A percentile compares a stretch with the other conserved stretches of the same genome.
These are phyloP conservation scores for Phytopythium sindhum DNA, from an alignment of 352 stramenopile species.

Conservation along the genomic window DNA sequence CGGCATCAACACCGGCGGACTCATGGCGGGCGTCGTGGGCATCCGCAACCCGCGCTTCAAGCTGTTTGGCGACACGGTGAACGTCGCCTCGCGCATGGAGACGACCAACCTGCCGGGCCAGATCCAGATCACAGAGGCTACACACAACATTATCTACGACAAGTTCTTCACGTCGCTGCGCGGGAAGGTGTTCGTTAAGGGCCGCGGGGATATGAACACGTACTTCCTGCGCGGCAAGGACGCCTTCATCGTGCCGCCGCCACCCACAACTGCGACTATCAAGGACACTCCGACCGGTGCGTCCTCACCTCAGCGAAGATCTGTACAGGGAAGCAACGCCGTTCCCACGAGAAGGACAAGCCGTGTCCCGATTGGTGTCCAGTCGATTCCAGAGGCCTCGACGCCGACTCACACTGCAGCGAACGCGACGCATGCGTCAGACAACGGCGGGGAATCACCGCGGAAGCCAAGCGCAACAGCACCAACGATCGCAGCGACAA, in stretches of 20 bases:
- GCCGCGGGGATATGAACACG: constrained; percentile 78
- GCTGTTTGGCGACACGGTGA: constrained; percentile 86
- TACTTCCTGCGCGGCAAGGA: constrained; percentile 73
- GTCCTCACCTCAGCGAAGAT: not conserved
- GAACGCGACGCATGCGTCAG: not conserved
- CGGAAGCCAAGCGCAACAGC: not conserved
- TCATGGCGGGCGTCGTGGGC: constrained; percentile 87
- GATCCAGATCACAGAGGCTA: constrained; percentile 80
- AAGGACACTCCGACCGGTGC: not conserved
- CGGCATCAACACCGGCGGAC: constrained; percentile 77
- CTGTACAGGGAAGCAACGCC: not conserved
- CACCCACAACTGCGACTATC: constrained; percentile 9
- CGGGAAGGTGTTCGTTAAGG: constrained; percentile 81
- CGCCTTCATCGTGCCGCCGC: constrained; percentile 54
- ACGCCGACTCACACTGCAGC: not conserved
- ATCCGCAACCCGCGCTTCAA: constrained; percentile 86
- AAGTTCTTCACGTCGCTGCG: constrained; percentile 68
- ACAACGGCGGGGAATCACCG: not conserved
- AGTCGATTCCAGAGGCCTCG: constrained; percentile 11
- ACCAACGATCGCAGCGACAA: not conserved
- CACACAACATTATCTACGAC: constrained; percentile 57
- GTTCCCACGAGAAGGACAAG: not conserved
- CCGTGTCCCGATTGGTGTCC: constrained; percentile 6
- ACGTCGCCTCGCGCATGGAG: constrained; percentile 84
- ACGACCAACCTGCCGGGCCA: constrained; percentile 74